A percentile compares a stretch with the other conserved stretches of the same genome.
Evolutionary conservation across 495 filamentous ascomycete species (phyloP).

Genomic region (Lindgomyces ingoldianus): DNA sequence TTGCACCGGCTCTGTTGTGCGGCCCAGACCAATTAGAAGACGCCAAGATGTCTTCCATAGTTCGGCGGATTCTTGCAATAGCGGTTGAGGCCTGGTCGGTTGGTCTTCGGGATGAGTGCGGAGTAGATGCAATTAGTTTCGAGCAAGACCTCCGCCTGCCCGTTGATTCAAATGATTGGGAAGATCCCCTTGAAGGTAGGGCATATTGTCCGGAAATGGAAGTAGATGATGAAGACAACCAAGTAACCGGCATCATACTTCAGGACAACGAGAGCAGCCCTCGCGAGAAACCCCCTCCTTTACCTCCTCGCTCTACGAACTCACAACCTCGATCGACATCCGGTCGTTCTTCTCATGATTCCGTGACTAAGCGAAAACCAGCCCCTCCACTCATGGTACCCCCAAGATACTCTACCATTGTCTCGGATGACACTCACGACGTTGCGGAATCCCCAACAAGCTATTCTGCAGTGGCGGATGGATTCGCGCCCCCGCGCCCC

Average conservation of each 20-base stretch:
- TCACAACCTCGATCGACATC: constrained; percentile 11
- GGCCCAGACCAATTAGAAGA: constrained; percentile 51
- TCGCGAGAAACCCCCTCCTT: constrained; percentile 37
- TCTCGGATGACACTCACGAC: constrained; percentile 21
- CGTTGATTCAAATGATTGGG: constrained; percentile 41
- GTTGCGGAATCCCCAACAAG: constrained; percentile 41
- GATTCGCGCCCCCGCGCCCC: constrained; percentile 36
- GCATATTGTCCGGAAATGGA: constrained; percentile 3
- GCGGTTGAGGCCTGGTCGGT: constrained; percentile 46
- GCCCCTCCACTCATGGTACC: constrained; percentile 40
- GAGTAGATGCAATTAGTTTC: constrained; percentile 32
- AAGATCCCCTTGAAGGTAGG: constrained; percentile 45
- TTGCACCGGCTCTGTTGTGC: constrained; percentile 50
- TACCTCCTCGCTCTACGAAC: constrained; percentile 36
- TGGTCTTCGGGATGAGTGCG: constrained; percentile 41
- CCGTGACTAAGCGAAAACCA: constrained; percentile 40
- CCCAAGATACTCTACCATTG: constrained; percentile 42
- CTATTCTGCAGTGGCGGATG: constrained; percentile 40
- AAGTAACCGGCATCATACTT: constrained; percentile 41
- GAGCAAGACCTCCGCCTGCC: constrained; percentile 39
- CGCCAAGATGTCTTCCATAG: constrained; percentile 49
- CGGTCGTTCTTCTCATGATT: constrained; percentile 17
- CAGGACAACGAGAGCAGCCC: constrained; percentile 39
- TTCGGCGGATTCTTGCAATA: constrained; percentile 47
- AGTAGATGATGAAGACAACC: constrained; percentile 24